These are phyloP conservation scores for Lactifluus subvellereus DNA, from an alignment of 768 basidiomycete species.

Conservation along the genomic window DNA sequence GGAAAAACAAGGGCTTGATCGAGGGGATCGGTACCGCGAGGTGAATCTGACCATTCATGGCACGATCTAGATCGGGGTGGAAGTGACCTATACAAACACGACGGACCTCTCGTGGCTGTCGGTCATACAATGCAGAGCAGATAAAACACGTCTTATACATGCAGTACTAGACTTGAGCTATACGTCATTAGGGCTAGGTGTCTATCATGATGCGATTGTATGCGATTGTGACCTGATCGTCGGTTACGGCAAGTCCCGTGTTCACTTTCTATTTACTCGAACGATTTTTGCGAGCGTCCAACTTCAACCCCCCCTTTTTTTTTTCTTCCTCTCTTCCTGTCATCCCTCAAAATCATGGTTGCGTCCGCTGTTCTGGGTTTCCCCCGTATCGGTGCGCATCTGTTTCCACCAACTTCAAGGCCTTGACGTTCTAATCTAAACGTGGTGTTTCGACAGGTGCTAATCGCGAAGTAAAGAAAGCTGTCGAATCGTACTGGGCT, in stretches of 20 bases:
- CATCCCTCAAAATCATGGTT: constrained; percentile 49
- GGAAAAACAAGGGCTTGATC: too few species aligned
- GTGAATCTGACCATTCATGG: too few species aligned
- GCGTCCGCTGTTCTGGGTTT: constrained; percentile 84
- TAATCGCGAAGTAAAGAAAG: constrained; percentile 95
- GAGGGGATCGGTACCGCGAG: too few species aligned
- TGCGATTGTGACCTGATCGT: neutral
- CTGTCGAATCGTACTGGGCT: constrained; percentile 97
- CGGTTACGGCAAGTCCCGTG: constrained; percentile 16
- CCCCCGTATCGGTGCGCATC: constrained; percentile 73
- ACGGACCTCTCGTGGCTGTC: neutral
- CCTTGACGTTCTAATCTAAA: neutral
- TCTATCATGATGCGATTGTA: too few species aligned
- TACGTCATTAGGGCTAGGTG: neutral
- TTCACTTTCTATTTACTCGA: constrained; percentile 16
- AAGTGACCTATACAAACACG: neutral
- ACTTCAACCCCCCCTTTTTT: constrained; percentile 6
- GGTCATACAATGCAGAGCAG: too few species aligned
- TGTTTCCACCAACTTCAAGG: neutral
- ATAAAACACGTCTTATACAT: neutral
- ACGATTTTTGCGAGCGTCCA: neutral
- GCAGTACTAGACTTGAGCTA: neutral
- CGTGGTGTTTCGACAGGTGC: constrained; percentile 48
- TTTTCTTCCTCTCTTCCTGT: constrained; percentile 21
- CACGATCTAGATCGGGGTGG: too few species aligned